Base-by-base conservation (phyloP, 345 rosid genomes). In the Arabidopsis suecica region DNA sequence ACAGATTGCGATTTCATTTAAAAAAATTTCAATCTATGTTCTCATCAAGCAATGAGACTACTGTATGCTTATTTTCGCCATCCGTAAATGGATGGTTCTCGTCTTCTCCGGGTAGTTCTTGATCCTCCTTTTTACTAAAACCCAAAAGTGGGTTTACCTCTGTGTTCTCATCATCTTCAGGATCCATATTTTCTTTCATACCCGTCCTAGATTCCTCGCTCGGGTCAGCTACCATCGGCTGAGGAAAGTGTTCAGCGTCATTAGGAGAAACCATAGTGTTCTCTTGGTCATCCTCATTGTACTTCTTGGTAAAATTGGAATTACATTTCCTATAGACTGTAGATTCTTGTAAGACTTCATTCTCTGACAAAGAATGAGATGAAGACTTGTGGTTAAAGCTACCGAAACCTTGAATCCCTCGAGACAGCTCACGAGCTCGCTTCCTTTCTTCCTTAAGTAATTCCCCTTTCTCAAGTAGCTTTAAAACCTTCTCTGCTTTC, bases 351-450 rank as follows among this genome's bases (percentile, higher is more conserved):
- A 83, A 64, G 58, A 82, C 48, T 56, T 84, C 84, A 57, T 69
- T 73, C 48, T 73, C 56, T 55, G 86, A 76, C 25, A 79, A 57
- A 60, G 14, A 60, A 67, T 60, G 73, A 67, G 68, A 3, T 3
- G 54, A 12, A 47, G 86, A 59, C 42, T 87, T 81, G 16, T 63
- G 80, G 75, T 82, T 47, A 48, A 94, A 84, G 81, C 97, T 94
- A 45, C 96, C 98, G 55, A 94, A 91, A 37, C 97, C 98, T 76
- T 82, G 83, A 79, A 94, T 94, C 63, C 83, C 98, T 81, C 93
- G 82, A 2, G 89, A 86, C 10, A 94, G 79, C 82, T 86, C 93
- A 67, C 97, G 87, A 53, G 98, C 87, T 66, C 91, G 80, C 50
- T 83, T 82, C 65, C 93, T 89, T 64, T 94, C 98, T 64, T 87